A percentile compares a stretch with the other conserved stretches of the same genome.
These are phyloP conservation scores for Sarocladiaceae sp. DNA, from an alignment of 2,329 filamentous ascomycete species.

Conservation along the genomic window DNA sequence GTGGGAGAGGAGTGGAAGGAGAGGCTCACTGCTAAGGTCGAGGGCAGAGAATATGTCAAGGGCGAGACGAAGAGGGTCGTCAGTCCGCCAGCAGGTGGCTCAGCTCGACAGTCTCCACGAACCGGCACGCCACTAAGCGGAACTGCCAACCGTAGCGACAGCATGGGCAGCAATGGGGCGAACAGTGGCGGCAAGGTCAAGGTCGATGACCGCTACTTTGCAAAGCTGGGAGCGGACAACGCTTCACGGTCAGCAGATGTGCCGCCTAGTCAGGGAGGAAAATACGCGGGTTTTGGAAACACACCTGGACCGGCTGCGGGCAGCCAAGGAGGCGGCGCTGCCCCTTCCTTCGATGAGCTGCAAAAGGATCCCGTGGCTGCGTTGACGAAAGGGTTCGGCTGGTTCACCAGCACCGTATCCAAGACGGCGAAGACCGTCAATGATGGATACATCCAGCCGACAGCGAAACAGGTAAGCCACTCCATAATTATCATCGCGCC, in stretches of 20 bases:
- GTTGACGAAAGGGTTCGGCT: slow-evolving; percentile 88
- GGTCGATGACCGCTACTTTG: slow-evolving; percentile 86
- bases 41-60: slow-evolving; percentile 80
- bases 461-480: slow-evolving; percentile 69
- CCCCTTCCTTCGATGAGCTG: slow-evolving; percentile 78
- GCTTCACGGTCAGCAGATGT: slow-evolving; percentile 68
- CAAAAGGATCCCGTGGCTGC: slow-evolving; percentile 88
- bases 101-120: slow-evolving; percentile 31
- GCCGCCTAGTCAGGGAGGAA: slow-evolving; percentile 86
- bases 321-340: slow-evolving; percentile 32
- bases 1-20: slow-evolving; percentile 96
- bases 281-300: slow-evolving; percentile 88
- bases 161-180: slow-evolving; percentile 23
- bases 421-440: slow-evolving; percentile 92
- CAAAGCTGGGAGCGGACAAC: slow-evolving; percentile 78
- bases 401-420: slow-evolving; percentile 82
- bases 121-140: slow-evolving; percentile 37
- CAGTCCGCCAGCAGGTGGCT: slow-evolving; percentile 26
- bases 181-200: slow-evolving; percentile 45
- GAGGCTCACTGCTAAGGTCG: slow-evolving; percentile 78
- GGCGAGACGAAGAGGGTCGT: slow-evolving; percentile 51
- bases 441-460: slow-evolving; percentile 87
- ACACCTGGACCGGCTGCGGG: slow-evolving; percentile 52
- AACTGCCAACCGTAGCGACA: slow-evolving; percentile 34
- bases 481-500: slow-evolving; percentile 11